Evolutionary conservation across 2,329 filamentous ascomycete species (phyloP).

Genomic region (Pseudocercospora pini-densiflorae): DNA sequence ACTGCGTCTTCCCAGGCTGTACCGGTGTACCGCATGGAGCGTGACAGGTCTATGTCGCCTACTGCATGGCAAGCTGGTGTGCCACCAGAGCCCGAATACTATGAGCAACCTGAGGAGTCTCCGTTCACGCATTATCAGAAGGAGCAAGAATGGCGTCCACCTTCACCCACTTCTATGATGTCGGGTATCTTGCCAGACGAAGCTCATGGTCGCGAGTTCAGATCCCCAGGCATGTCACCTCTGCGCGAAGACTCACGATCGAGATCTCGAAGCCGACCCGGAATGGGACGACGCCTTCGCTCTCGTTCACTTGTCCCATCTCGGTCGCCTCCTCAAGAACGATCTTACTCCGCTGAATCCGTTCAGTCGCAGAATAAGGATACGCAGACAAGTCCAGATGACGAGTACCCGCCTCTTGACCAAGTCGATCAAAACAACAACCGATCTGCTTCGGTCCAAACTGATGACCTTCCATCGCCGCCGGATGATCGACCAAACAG

Average conservation of each 20-base stretch:
- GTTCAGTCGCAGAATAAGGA: not conserved
- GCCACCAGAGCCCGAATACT: not conserved
- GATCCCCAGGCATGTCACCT: not conserved
- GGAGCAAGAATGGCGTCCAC: conserved; percentile 11
- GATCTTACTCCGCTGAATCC: not conserved
- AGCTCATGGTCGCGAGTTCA: not conserved
- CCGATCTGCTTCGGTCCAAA: conserved; percentile 2
- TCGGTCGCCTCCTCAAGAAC: not conserved
- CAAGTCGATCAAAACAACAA: not conserved
- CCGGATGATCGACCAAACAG: not conserved
- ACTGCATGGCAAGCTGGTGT: conserved; percentile 5
- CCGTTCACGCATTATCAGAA: not conserved
- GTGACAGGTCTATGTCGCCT: conserved; percentile 1
- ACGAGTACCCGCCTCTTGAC: not conserved
- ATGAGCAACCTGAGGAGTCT: conserved; percentile 1
- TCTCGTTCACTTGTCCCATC: not conserved
- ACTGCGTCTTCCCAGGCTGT: conserved; percentile 23
- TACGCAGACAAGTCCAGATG: not conserved
- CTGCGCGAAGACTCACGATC: not conserved
- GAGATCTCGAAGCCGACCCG: conserved; percentile 1
- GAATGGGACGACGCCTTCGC: not conserved
- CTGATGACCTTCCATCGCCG: conserved; percentile 3
- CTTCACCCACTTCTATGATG: conserved; percentile 20
- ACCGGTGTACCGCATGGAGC: conserved; percentile 10
- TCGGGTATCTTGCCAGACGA: conserved; percentile 21